These are phyloP conservation scores for Primulina tabacum DNA, from an alignment of 257 asterid species.

Conservation along the genomic window DNA sequence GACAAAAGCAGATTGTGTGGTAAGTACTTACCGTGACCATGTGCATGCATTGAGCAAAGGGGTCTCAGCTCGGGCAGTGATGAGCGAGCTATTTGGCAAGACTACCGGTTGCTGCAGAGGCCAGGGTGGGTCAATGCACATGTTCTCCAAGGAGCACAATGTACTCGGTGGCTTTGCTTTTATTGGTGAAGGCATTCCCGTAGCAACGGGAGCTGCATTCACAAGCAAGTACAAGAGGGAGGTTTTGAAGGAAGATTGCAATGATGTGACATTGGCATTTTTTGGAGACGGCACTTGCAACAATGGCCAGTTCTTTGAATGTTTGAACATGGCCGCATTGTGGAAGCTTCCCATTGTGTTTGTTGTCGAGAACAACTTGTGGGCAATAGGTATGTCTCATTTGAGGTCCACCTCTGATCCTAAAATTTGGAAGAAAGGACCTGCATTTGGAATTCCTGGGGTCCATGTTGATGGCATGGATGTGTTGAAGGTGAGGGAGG, in stretches of 20 bases:
- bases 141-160: conserved; percentile 98
- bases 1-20: conserved; percentile 77
- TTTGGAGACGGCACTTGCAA: conserved; percentile 97
- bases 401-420: conserved; percentile 97
- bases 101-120: conserved; percentile 98
- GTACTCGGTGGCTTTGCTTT: conserved; percentile 94
- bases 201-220: conserved; percentile 96
- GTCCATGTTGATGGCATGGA: conserved; percentile 99
- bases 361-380: conserved; percentile 95
- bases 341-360: conserved; percentile 95
- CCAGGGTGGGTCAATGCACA: conserved; percentile 99
- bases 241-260: conserved; percentile 81
- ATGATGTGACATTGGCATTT: conserved; percentile 84
- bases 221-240: conserved; percentile 82
- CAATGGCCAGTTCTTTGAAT: conserved; percentile 95
- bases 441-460: conserved; percentile 98
- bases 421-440: conserved; percentile 95
- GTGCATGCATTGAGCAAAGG: conserved; percentile 98
- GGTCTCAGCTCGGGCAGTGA: conserved; percentile 85
- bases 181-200: conserved; percentile 95
- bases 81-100: conserved; percentile 98
- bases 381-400: conserved; percentile 99
- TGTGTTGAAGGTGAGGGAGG: conserved; percentile 95
- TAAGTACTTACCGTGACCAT: conserved; percentile 93
- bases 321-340: conserved; percentile 96